Evolutionary conservation across 2,329 filamentous ascomycete species (phyloP).

Genomic region (Trichoderma cornu-damae): DNA sequence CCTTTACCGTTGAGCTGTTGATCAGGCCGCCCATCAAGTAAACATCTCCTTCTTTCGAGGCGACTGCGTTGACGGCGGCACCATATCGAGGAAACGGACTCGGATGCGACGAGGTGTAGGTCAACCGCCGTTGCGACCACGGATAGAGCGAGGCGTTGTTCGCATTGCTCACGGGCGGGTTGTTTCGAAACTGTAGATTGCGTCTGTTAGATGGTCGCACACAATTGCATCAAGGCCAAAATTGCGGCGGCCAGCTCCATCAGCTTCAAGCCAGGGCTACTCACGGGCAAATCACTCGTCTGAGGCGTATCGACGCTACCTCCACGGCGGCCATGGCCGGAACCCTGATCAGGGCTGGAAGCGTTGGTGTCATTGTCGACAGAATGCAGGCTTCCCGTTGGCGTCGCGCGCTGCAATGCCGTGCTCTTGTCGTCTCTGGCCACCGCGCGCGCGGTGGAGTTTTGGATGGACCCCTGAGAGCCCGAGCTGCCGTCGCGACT

Average conservation of each 20-base stretch:
- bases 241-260: neutral
- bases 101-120: constrained; percentile 73
- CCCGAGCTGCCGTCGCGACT: constrained; percentile 50
- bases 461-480: constrained; percentile 47
- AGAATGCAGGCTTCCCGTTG: constrained; percentile 73
- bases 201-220: constrained; percentile 4
- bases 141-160: constrained; percentile 88
- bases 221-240: neutral
- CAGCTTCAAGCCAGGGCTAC: constrained; percentile 23
- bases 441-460: constrained; percentile 40
- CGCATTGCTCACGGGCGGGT: constrained; percentile 46
- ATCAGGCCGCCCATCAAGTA: constrained; percentile 97
- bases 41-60: constrained; percentile 94
- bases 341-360: constrained; percentile 59
- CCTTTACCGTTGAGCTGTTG: constrained; percentile 91
- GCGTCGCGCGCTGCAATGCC: constrained; percentile 56
- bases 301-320: constrained; percentile 45
- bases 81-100: constrained; percentile 96
- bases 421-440: constrained; percentile 51
- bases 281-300: constrained; percentile 39
- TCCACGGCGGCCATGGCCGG: constrained; percentile 50
- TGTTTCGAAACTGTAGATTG: constrained; percentile 16
- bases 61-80: constrained; percentile 85
- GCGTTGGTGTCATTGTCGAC: constrained; percentile 54
- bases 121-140: constrained; percentile 87